Base-by-base conservation (phyloP, 129 eudicot genomes). In the Oenanthe sinensis region DNA sequence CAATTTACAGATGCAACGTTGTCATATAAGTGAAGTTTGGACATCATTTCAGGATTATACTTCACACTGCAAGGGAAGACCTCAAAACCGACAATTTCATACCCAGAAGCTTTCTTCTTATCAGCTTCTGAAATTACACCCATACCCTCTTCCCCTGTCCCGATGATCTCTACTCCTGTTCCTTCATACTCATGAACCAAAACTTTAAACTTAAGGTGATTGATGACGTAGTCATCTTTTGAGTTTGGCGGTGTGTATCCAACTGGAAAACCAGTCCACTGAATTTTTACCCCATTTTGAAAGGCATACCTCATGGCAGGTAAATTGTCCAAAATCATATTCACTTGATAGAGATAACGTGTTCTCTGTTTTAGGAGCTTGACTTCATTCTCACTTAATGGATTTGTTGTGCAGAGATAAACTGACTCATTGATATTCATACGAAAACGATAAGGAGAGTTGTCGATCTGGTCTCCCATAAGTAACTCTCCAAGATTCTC, bases 381-480 rank as follows among this genome's bases (percentile, higher is more conserved):
- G 46, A 88, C 93, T 78, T 91, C 87, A 79, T 88, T 79, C 83
- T 88, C 91, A 37, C 74, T 87, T 36, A 91, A 79, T 1, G 89
- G 79, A 54, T 60, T 84, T 78, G 91, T 86, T 5, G 89, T 91
- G 88, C 96, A 91, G 71, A 91, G 88, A 80, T 77, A 91, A 55
- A 91, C 86, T 63, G 93, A 85, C 81, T 91, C 92, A 16, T 88
- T 91, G 74, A 79, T 62, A 80, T 91, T 91, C 96, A 91, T 88
- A 24, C 87, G 84, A 62, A 91, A 91, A 54, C 92, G 92, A 72
- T 91, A 91, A 24, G 93, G 96, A 7, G 96, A 91, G 85, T 88
- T 91, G 82, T 91, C 96, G 44, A 91, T 91, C 80, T 91, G 96
- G 84, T 91, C 96, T 82, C 96, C 96, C 96, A 91, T 91, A 19